phyloP scores from a whole-genome alignment of 139 green algal genomes.

The Penium margaritaceum region DNA sequence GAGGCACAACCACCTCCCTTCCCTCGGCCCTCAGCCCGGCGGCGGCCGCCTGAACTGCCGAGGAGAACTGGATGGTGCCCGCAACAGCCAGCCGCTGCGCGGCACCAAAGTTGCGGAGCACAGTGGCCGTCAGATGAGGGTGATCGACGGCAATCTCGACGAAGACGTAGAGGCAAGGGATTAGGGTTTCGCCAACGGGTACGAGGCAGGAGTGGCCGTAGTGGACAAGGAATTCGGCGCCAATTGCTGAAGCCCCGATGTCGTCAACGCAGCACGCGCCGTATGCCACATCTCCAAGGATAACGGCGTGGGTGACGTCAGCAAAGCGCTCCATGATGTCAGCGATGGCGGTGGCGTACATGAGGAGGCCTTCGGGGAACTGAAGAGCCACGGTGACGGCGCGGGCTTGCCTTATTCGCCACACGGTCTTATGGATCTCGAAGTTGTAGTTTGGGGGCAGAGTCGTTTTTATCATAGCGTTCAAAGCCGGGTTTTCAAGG shows the following conservation, averaged over 20 bases:
- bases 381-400: slow-evolving; percentile 77
- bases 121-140: slow-evolving; percentile 73
- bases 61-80: slow-evolving; percentile 94
- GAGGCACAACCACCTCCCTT: slow-evolving; percentile 8
- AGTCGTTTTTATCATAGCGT: slow-evolving; percentile 60
- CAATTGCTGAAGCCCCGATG: slow-evolving; percentile 74
- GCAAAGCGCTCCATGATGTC: slow-evolving; percentile 85
- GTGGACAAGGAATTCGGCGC: slow-evolving; percentile 88
- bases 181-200: slow-evolving; percentile 49
- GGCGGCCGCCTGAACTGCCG: slow-evolving; percentile 65
- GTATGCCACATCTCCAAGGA: slow-evolving; percentile 94
- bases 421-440: slow-evolving; percentile 54
- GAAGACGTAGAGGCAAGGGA: slow-evolving; percentile 97
- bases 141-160: slow-evolving; percentile 93
- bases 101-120: slow-evolving; percentile 62
- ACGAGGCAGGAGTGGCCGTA: slow-evolving; percentile 86
- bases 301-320: slow-evolving; percentile 41
- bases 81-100: slow-evolving; percentile 58
- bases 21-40: slow-evolving; percentile 10
- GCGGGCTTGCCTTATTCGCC: slow-evolving; percentile 50
- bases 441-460: slow-evolving; percentile 93
- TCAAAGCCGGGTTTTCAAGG: slow-evolving; percentile 65
- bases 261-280: slow-evolving; percentile 98
- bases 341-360: slow-evolving; percentile 85
- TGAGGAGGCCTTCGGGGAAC: slow-evolving; percentile 92